Conservation (phyloP, 139 green algal genomes). For the Chlorella sp. region DNA sequence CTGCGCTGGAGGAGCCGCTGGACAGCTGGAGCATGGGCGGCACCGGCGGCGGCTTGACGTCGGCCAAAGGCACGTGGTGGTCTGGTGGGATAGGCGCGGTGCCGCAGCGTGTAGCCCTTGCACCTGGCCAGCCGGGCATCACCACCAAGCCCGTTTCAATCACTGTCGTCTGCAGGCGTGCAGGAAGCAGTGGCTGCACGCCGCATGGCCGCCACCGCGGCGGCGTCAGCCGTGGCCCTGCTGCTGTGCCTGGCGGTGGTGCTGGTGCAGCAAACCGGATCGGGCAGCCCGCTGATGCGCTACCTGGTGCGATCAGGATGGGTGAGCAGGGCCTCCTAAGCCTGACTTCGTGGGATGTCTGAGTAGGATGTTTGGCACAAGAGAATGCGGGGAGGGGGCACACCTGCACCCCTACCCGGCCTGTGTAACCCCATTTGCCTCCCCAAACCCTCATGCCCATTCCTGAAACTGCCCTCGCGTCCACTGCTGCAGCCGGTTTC, state of each 20-base stretch:
- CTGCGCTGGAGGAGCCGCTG: background rate
- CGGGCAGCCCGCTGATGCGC: background rate
- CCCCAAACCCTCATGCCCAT: too few relatives aligned
- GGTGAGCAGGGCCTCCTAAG: background rate
- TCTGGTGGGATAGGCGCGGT: too few relatives aligned
- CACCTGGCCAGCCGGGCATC: too few relatives aligned
- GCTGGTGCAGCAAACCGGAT: background rate
- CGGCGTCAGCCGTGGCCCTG: background rate
- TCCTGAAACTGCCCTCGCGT: background rate
- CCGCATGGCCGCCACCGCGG: background rate
- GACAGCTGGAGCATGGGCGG: background rate
- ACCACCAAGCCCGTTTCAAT: background rate
- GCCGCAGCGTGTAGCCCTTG: too few relatives aligned
- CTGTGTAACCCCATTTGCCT: background rate
- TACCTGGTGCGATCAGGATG: background rate
- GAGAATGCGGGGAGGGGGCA: too few relatives aligned
- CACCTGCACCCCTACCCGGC: background rate
- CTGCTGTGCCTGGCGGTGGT: constrained; percentile 1
- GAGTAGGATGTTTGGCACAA: too few relatives aligned
- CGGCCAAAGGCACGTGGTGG: too few relatives aligned
- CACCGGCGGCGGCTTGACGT: background rate
- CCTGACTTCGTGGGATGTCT: too few relatives aligned
- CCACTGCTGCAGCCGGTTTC: too few relatives aligned
- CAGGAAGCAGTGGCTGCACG: too few relatives aligned
- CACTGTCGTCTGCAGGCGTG: too few relatives aligned